A percentile compares a stretch with the other conserved stretches of the same genome.
Conservation (phyloP, 139 green algal species). For the Edaphochlamys debaryana region DNA sequence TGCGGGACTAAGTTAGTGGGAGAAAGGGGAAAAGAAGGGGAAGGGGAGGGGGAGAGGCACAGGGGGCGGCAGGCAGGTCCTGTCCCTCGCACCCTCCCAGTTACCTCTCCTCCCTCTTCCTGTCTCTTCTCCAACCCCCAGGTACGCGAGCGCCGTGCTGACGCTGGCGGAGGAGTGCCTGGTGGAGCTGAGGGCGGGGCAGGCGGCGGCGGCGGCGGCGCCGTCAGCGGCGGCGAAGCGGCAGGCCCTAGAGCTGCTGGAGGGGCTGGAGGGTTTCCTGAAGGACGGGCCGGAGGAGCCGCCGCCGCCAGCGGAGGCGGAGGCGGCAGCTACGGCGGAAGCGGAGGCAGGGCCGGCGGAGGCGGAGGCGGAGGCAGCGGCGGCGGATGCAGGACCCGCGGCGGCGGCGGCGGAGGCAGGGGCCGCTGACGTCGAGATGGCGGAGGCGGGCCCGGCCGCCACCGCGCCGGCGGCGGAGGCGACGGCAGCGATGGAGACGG, state of each 20-base stretch:
- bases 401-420: neutral
- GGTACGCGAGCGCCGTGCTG: conserved; percentile 29
- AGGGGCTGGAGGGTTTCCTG: too few relatives aligned
- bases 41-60: neutral
- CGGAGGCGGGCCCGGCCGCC: neutral
- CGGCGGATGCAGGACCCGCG: too few relatives aligned
- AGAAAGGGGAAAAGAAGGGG: too few relatives aligned
- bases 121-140: neutral
- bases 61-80: too few relatives aligned
- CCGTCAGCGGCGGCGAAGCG: too few relatives aligned
- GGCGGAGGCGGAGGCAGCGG: neutral
- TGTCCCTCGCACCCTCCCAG: too few relatives aligned
- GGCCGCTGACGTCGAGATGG: neutral
- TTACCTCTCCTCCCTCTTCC: neutral
- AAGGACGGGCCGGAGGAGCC: too few relatives aligned
- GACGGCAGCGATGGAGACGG: neutral
- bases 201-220: neutral
- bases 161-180: conserved; percentile 45
- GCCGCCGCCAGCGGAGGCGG: neutral
- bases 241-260: neutral
- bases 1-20: too few relatives aligned
- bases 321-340: neutral
- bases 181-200: neutral
- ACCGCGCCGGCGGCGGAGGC: neutral
- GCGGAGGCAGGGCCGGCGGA: neutral